Base-by-base conservation (phyloP, 2,329 filamentous ascomycete species). In the Xylariaceae sp. region DNA sequence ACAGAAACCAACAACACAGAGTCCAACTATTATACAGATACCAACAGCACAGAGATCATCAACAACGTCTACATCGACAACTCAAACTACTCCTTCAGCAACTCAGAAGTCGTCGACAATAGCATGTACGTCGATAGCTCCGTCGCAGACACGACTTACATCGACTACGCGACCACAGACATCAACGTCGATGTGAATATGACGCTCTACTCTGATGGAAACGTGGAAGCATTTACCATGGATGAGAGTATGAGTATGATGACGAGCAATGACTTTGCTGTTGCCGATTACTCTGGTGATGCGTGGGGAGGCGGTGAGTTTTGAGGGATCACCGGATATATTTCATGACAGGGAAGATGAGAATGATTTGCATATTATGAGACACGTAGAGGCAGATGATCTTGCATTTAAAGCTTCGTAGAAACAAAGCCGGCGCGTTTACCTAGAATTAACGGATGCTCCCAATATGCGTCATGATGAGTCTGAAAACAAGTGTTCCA, bases 221-320 rank as follows among this genome's bases (percentile, higher is more conserved):
- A 49, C 30, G n/a, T 17, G 11, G 50, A 58, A n/a, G 45, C 47
- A 9, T 60, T 58, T 17, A 60, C 50, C 45, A 58, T 64, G 56
- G 64, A 67, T 10, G 63, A 64, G 57, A 67, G 57, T 23, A 42
- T 64, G 45, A 56, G 23, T 18, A 35, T 64, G 10, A 55, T 62
- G 6, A 59, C 58, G 6, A 60, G 30, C n/a, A 65, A 53, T n/a
- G 65, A 62, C 3, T 63, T 61, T 8, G 48, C 55, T 30, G 61
- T 52, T 2, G 54, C 30, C 39, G 68, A 71, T 49, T 70, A 71
- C 53, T 70, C 69, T 1, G 69, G 68, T 0, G 65, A 64, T 1
- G 67, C 63, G 15, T 70, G 67, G 65, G 67, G 66, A 1, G 61
- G 58, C 11, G 45, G 53, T 2, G 51, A 50, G 5, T 64, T 53